Base-by-base conservation (phyloP, 768 basidiomycete genomes). In the Psilocybe tampanensis region DNA sequence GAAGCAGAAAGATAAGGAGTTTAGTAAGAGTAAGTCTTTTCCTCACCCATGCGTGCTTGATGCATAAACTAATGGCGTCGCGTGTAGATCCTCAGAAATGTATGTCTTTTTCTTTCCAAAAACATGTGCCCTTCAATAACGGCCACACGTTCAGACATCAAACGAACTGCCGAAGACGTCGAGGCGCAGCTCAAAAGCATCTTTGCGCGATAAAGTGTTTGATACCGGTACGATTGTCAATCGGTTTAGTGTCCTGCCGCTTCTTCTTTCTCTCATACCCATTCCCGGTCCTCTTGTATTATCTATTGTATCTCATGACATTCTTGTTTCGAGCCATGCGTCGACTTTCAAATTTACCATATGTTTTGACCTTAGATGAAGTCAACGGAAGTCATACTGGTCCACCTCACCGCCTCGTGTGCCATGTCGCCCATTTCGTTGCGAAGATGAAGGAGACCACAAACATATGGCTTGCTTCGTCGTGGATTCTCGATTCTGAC, bases 1-100 rank as follows among this genome's bases (percentile, higher is more conserved):
- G 70, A 88, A 86, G 68, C 85, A 89, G 64, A 79, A 79, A 34
- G 91, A 90, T 42, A 92, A 89, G 68, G 90, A 93, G 61, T 91
- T 92, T 63, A 92, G 90, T 69, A 91, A 89, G 75, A 91, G 92
- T 92, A 61, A 65, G 82, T 75, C 2, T 11, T 24, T 44, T 32
- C 13, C 41, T 15, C 53, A 33, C 33, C 54, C n/a, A 15, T 39
- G 36, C 15, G 36, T 39, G 52, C 33, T 12, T 61, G 55, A 36
- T 53, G 13, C 51, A 52, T 17, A 33, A n/a, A 23, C 24, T 13
- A 19, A 58, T 47, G 54, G 32, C 33, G 8, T 39, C 44, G 32
- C n/a, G 47, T n/a, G 39, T 45, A 89, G 87, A 89, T 70, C 86
- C 88, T n/a, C 80, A 82, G 66, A 89, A 90, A 70, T 89, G 87